Base-by-base conservation (phyloP, 2,329 filamentous ascomycete species). In the Lachnellula arida region DNA sequence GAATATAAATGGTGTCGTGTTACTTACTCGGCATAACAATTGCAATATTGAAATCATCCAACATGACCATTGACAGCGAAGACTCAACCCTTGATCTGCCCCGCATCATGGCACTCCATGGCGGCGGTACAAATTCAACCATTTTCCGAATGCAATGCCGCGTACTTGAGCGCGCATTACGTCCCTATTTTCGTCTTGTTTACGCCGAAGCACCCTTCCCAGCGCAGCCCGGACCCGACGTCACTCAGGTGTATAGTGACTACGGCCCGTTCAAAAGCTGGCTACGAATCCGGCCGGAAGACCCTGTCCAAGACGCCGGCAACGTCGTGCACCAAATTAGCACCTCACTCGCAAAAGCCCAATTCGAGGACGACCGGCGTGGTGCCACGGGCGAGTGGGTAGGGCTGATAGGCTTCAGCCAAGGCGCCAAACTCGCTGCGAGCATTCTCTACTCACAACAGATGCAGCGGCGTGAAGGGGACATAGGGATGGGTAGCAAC, bases 171-270 rank as follows among this genome's bases (percentile, higher is more conserved):
- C 58, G 58, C 12, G 54, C 54, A 1, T 59, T 64, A 1, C 34
- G 54, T 5, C 70, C 77, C 6, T 71, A 78, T 46, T 90, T 91
- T 70, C 84, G 88, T 42, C 78, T 91, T 61, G 83, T 88, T 66
- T 93, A 87, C 73, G 83, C 81, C 61, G 82, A 91, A 63, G 88
- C 77, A 0, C 87, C 88, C 1, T 88, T 85, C 69, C 75, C 78
- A 55, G 86, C 82, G 61, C 69, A 76, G 2, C 74, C 87, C 0
- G 84, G 86, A 42, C 77, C 82, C 0, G 85, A 81, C 60, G 81
- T 91, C 14, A 70, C 82, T 19, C 71, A 77, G 14, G 84, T 89
- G 4, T 92, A 89, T 11, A 79, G 78, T 46, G 78, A 83, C 58
- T 79, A 76, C 57, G 87, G 80, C 0, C 88, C 88, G 1, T 92